These are phyloP conservation scores for Polysphondylium violaceum DNA, from an alignment of 78 protist species.

Conservation along the genomic window DNA sequence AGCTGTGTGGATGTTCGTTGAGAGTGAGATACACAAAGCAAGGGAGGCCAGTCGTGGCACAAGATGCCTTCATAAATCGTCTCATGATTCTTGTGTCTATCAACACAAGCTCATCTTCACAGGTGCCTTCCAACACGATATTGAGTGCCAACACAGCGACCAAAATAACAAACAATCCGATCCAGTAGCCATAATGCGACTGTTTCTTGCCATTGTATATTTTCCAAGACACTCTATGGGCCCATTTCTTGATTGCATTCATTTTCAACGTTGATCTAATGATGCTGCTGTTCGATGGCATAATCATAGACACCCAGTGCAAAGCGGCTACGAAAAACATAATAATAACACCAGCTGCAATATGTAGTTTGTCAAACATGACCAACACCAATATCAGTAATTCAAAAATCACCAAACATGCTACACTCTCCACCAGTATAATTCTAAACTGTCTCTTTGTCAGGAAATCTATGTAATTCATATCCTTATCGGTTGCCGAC, in stretches of 20 bases:
- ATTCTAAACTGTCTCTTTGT: too few species aligned
- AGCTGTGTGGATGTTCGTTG: constrained; percentile 9
- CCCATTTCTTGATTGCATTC: neutral
- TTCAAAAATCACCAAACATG: constrained; percentile 4
- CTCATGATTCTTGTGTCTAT: constrained; percentile 29
- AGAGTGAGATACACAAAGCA: constrained; percentile 49
- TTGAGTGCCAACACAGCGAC: neutral
- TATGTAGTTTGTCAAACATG: constrained; percentile 52
- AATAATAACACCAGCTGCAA: constrained; percentile 45
- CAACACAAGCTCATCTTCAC: constrained; percentile 16
- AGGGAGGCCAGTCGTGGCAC: neutral
- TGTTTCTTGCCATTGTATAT: neutral
- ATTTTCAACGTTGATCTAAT: neutral
- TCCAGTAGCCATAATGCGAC: neutral
- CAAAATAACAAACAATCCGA: neutral
- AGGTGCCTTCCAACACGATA: constrained; percentile 22
- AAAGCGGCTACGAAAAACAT: constrained; percentile 4
- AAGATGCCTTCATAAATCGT: constrained; percentile 25
- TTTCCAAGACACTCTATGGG: neutral
- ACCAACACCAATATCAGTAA: constrained; percentile 32
- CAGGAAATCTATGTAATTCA: neutral
- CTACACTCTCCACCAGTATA: neutral
- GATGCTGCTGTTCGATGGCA: neutral
- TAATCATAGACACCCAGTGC: neutral
- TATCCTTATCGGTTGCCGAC: neutral